Percentiles rank a stretch among this genome's conserved stretches.
These are phyloP conservation scores for Zoysia japonica DNA, from an alignment of 176 grass and related monocot genomes.

Conservation along the genomic window DNA sequence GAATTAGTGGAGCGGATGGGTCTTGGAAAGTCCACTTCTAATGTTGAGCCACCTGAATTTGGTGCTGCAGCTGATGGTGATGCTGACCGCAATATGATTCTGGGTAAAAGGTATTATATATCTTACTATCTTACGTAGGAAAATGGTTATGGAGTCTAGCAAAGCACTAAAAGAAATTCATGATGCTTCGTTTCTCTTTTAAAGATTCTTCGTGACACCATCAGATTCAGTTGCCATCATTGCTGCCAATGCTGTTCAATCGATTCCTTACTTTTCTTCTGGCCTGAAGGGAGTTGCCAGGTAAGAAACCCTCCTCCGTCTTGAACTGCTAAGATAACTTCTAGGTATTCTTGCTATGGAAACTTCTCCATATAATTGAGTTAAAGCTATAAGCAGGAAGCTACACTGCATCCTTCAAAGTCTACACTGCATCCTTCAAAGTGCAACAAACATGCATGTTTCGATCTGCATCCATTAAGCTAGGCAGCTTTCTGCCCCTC, in stretches of 20 bases:
- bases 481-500: not conserved
- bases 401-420: not conserved
- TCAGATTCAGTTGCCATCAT: conserved; percentile 99
- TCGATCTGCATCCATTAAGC: not conserved
- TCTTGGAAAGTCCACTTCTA: conserved; percentile 70
- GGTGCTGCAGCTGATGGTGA: conserved; percentile 97
- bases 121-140: not conserved
- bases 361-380: not conserved
- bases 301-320: conserved; percentile 42
- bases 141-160: conserved; percentile 5
- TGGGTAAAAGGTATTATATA: conserved; percentile 84
- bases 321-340: conserved; percentile 23
- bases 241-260: conserved; percentile 93
- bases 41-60: conserved; percentile 85
- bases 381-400: too few species aligned
- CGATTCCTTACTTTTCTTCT: conserved; percentile 93
- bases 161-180: conserved; percentile 25
- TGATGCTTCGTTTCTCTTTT: conserved; percentile 29
- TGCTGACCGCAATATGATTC: conserved; percentile 98
- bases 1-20: conserved; percentile 95
- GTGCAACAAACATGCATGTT: conserved; percentile 8
- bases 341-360: not conserved
- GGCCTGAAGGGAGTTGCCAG: conserved; percentile 98
- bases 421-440: not conserved
- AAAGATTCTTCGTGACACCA: conserved; percentile 96